A percentile compares a stretch with the other conserved stretches of the same genome.
Conservation (phyloP, 768 basidiomycete genomes). For the Boletus reticuloceps region DNA sequence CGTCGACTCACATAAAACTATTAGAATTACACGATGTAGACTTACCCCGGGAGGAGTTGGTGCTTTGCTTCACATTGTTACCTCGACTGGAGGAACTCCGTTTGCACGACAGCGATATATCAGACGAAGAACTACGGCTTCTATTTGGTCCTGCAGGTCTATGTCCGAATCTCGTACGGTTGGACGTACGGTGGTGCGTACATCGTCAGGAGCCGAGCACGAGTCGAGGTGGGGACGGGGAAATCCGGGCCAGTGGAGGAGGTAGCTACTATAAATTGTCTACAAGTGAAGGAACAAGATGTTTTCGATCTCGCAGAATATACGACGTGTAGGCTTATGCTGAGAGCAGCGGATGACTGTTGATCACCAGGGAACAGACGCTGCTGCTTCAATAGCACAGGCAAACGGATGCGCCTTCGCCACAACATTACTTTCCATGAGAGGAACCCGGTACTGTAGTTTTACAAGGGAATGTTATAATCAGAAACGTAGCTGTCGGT, state of each 20-base stretch:
- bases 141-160: slow-evolving; percentile 39
- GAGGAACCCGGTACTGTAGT: background rate
- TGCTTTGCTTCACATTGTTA: slow-evolving; percentile 34
- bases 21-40: slow-evolving; percentile 52
- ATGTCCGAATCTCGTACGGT: slow-evolving; percentile 45
- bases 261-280: slow-evolving; percentile 55
- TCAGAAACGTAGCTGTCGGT: slow-evolving; percentile 25
- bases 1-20: slow-evolving; percentile 35
- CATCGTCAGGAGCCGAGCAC: slow-evolving; percentile 43
- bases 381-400: slow-evolving; percentile 61
- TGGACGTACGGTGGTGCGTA: slow-evolving; percentile 62
- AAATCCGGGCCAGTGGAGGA: slow-evolving; percentile 22
- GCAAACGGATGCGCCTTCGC: slow-evolving; percentile 44
- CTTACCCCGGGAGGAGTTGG: slow-evolving; percentile 38
- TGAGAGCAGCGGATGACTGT: slow-evolving; percentile 42
- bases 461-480: background rate
- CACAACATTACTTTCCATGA: slow-evolving; percentile 22
- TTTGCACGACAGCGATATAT: slow-evolving; percentile 58
- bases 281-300: slow-evolving; percentile 53
- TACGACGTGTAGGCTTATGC: slow-evolving; percentile 47
- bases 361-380: slow-evolving; percentile 44
- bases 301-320: slow-evolving; percentile 48
- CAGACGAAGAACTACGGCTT: slow-evolving; percentile 40
- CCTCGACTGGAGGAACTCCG: slow-evolving; percentile 46
- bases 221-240: background rate